Evolutionary conservation across 179 eudicot genomes (phyloP).

Genomic region (Actinidia polygama): DNA sequence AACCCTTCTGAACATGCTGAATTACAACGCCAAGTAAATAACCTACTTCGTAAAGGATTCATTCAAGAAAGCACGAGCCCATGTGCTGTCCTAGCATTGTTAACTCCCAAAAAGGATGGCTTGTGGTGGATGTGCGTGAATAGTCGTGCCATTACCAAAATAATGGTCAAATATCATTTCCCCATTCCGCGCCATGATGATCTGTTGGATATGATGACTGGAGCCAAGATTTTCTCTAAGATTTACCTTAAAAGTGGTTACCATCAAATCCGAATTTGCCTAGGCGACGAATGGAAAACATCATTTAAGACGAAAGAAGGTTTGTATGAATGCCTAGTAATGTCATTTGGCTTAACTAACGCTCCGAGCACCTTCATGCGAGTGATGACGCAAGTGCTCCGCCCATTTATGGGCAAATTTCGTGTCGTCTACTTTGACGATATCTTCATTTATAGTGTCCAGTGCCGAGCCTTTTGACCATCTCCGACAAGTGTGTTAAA

Average conservation of each 20-base stretch:
- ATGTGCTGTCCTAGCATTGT: neutral
- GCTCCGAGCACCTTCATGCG: neutral
- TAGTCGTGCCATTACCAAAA: neutral
- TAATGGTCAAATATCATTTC: neutral
- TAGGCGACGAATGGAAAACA: neutral
- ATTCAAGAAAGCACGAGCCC: neutral
- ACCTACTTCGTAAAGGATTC: neutral
- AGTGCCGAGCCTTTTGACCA: too few relatives aligned
- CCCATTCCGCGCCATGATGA: neutral
- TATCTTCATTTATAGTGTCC: neutral
- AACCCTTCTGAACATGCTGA: neutral
- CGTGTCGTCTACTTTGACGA: neutral
- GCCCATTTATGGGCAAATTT: neutral
- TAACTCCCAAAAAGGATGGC: neutral
- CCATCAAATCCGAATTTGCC: neutral
- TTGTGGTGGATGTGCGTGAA: neutral
- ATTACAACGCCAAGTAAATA: neutral
- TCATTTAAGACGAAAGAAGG: neutral
- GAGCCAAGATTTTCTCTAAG: neutral
- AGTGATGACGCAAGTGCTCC: neutral
- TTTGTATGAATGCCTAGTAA: neutral
- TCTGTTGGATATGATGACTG: neutral
- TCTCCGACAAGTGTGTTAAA: neutral
- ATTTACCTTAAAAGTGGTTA: neutral
- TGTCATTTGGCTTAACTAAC: neutral